phyloP scores from a whole-genome alignment of 1,139 yeast genomes.

The Protomyces gravidus region DNA sequence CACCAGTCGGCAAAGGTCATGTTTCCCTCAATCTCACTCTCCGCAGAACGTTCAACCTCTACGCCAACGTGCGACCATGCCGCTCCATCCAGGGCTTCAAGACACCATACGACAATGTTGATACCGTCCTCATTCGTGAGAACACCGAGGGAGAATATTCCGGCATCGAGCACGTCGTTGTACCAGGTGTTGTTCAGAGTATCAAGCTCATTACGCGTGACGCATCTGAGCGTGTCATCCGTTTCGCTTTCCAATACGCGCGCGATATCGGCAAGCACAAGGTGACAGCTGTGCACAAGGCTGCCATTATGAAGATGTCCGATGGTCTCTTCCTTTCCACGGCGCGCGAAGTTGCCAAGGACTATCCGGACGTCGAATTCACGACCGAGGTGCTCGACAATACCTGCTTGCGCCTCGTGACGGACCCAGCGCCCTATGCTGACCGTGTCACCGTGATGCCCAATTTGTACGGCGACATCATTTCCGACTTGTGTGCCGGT shows the following conservation, averaged over 20 bases:
- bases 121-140: conserved; percentile 94
- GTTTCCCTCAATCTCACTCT: conserved; percentile 93
- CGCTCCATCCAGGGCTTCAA: conserved; percentile 87
- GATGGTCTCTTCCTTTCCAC: conserved; percentile 94
- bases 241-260: conserved; percentile 96
- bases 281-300: conserved; percentile 94
- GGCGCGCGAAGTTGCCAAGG: conserved; percentile 82
- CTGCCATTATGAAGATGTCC: conserved; percentile 94
- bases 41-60: conserved; percentile 87
- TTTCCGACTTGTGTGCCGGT: conserved; percentile 96
- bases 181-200: conserved; percentile 97
- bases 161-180: conserved; percentile 96
- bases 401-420: conserved; percentile 84
- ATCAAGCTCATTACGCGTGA: conserved; percentile 94
- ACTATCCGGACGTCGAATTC: conserved; percentile 83
- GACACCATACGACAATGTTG: conserved; percentile 91
- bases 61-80: conserved; percentile 97
- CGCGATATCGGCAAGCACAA: conserved; percentile 81
- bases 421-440: conserved; percentile 79
- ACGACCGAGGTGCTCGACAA: conserved; percentile 88
- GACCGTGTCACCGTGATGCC: conserved; percentile 98
- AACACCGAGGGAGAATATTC: conserved; percentile 99
- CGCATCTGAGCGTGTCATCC: conserved; percentile 92
- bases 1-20: conserved; percentile 98
- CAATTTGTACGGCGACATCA: conserved; percentile 96